Conservation (phyloP, 177 flowering plant genomes). For the Vitis hybrid region DNA sequence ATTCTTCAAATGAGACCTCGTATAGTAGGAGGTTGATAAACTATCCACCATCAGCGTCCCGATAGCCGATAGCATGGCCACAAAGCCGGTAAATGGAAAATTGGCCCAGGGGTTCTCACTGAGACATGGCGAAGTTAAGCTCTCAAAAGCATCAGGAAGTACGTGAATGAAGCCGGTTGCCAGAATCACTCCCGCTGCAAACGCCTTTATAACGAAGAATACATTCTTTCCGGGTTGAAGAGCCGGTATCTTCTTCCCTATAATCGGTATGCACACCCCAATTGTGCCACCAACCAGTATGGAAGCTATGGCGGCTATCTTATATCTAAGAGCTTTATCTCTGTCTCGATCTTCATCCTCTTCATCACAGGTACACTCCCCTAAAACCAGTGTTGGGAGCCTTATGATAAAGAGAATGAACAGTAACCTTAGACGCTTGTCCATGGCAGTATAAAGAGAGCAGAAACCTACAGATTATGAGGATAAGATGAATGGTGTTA, state of each 20-base stretch:
- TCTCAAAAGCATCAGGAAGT: slow-evolving; percentile 42
- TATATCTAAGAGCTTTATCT: slow-evolving; percentile 23
- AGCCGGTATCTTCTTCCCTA: slow-evolving; percentile 30
- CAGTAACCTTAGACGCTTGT: background rate
- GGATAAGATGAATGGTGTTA: too few species aligned
- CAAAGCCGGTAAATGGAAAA: slow-evolving; percentile 44
- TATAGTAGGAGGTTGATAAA: slow-evolving; percentile 28
- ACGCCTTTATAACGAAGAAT: slow-evolving; percentile 43
- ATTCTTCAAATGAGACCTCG: slow-evolving; percentile 10
- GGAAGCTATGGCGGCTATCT: slow-evolving; percentile 28
- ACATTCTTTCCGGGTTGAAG: slow-evolving; percentile 30
- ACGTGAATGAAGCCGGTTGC: slow-evolving; percentile 46
- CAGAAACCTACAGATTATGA: too few species aligned
- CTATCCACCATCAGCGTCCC: slow-evolving; percentile 35
- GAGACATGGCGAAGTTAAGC: slow-evolving; percentile 29
- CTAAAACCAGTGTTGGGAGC: background rate
- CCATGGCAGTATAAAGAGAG: too few species aligned
- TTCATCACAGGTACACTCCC: slow-evolving; percentile 13
- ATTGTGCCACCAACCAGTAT: slow-evolving; percentile 37
- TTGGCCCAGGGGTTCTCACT: slow-evolving; percentile 26
- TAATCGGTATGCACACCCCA: slow-evolving; percentile 40
- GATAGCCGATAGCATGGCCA: slow-evolving; percentile 39
- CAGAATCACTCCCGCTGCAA: slow-evolving; percentile 51
- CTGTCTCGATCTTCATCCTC: slow-evolving; percentile 10
- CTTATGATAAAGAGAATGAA: background rate